Percentiles rank a stretch among this genome's conserved stretches.
Conservation (phyloP, 2,329 filamentous ascomycete species). For the Akanthomyces muscarius region DNA sequence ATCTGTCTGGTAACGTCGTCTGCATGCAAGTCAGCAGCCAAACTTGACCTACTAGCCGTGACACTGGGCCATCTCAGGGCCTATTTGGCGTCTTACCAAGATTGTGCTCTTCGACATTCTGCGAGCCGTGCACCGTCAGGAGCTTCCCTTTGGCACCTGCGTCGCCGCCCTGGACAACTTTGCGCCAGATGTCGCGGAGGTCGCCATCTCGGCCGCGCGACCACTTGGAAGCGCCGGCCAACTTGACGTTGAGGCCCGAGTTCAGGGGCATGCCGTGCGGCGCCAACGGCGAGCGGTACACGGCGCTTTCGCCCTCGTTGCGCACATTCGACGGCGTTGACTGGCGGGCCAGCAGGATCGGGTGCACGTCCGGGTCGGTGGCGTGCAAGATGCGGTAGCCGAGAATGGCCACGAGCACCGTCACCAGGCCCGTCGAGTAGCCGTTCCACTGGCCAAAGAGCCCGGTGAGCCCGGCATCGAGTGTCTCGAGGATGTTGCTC, state of each 20-base stretch:
- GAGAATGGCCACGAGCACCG: conserved; percentile 62
- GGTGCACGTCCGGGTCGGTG: conserved; percentile 85
- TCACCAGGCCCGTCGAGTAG: conserved; percentile 68
- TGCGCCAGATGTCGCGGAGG: conserved; percentile 84
- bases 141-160: conserved; percentile 68
- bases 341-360: conserved; percentile 84
- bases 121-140: conserved; percentile 72
- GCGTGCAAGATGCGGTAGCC: conserved; percentile 67
- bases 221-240: conserved; percentile 77
- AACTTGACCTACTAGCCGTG: not conserved
- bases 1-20: conserved; percentile 80
- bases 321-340: conserved; percentile 73
- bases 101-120: conserved; percentile 69
- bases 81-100: conserved; percentile 41
- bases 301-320: conserved; percentile 77
- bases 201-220: conserved; percentile 80
- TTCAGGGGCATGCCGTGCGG: conserved; percentile 82
- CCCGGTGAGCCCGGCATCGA: conserved; percentile 67
- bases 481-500: conserved; percentile 50
- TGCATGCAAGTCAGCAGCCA: conserved; percentile 25
- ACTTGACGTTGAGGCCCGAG: conserved; percentile 75
- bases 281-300: conserved; percentile 78
- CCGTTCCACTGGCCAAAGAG: conserved; percentile 77
- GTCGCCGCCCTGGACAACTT: conserved; percentile 60
- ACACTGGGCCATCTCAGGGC: not conserved